Conservation (phyloP, 2,329 filamentous ascomycete species). For the Neocatenulostroma microsporum region DNA sequence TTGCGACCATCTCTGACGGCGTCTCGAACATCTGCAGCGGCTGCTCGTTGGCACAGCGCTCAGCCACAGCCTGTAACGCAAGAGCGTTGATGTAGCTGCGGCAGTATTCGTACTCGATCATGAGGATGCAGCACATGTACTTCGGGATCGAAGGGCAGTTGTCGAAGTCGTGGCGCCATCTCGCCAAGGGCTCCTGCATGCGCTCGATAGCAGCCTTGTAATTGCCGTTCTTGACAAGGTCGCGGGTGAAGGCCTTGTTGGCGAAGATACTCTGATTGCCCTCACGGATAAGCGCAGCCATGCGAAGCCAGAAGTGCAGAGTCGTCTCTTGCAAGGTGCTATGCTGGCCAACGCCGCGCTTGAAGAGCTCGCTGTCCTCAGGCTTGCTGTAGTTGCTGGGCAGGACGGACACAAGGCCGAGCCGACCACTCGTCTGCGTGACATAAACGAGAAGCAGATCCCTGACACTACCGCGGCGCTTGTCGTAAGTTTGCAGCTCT, state of each 20-base stretch:
- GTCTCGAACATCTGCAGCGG: slow-evolving; percentile 27
- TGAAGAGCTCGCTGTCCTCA: slow-evolving; percentile 27
- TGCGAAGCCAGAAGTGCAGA: slow-evolving; percentile 83
- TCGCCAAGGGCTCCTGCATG: slow-evolving; percentile 67
- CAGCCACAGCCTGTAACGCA: slow-evolving; percentile 87
- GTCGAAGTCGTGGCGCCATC: slow-evolving; percentile 79
- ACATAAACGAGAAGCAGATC: slow-evolving; percentile 83
- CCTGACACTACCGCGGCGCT: slow-evolving; percentile 73
- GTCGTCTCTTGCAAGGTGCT: slow-evolving; percentile 45
- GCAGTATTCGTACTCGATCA: slow-evolving; percentile 93
- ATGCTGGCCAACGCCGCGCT: slow-evolving; percentile 20
- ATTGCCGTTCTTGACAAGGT: slow-evolving; percentile 76
- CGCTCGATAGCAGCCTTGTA: slow-evolving; percentile 75
- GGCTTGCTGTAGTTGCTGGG: slow-evolving; percentile 44
- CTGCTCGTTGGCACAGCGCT: slow-evolving; percentile 76
- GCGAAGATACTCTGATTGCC: slow-evolving; percentile 85
- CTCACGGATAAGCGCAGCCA: slow-evolving; percentile 85
- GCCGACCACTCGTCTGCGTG: slow-evolving; percentile 82
- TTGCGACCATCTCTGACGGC: slow-evolving; percentile 23
- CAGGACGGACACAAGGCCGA: slow-evolving; percentile 91
- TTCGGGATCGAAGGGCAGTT: slow-evolving; percentile 48
- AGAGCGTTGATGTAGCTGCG: slow-evolving; percentile 92
- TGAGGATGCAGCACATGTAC: slow-evolving; percentile 65
- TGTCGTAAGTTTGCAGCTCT: slow-evolving; percentile 68
- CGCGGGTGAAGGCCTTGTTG: slow-evolving; percentile 77